Base-by-base conservation (phyloP, 257 asterid species). In the Solanum acaule region DNA sequence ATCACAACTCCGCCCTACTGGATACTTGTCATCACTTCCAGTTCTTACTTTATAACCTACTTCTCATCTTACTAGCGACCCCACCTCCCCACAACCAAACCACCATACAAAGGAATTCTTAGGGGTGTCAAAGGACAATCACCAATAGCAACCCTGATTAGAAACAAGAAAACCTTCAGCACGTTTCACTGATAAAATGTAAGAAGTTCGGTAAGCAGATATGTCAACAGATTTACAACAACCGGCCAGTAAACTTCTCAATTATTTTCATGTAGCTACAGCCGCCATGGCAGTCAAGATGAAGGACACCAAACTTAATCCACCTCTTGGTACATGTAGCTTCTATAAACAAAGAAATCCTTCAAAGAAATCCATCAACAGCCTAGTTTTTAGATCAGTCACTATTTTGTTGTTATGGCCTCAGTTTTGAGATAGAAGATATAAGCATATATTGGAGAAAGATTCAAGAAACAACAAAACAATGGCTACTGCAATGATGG, bases 321-420 rank as follows among this genome's bases (percentile, higher is more conserved):
- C 84, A 1, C 59, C 22, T 40, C 92, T 92, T 92, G 68, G 85
- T 81, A 81, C 85, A 79, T 79, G 85, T 15, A 79, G 40, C 65
- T 77, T 25, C 85, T 9, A 27, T 10, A 81, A 46, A 81, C 68
- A 44, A 34, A 34, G 27, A 16, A 23, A 4, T 13, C 65, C 22
- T 7, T 76, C 33, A 76, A 37, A 23, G 56, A 23, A 6, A 38
- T 6, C 18, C 13, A 40, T n/a, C 61, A 77, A 14, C 14, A 40
- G 46, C 81, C 10, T 18, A 72, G 6, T 10, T 9, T 29, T 44
- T 27, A 25, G 63, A 13, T 25, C 63, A 42, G 35, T 78, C 5
- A 25, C 35, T 23, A 38, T 77, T 77, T 78, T 25, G 34, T 40
- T 78, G 56, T 20, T 38, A 25, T 40, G 63, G 35, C 84, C 5